Evolutionary conservation across 257 asterid species (phyloP), one percentile per base, ranked within the genome.

Genomic region (Linderniella brevidens): DNA sequence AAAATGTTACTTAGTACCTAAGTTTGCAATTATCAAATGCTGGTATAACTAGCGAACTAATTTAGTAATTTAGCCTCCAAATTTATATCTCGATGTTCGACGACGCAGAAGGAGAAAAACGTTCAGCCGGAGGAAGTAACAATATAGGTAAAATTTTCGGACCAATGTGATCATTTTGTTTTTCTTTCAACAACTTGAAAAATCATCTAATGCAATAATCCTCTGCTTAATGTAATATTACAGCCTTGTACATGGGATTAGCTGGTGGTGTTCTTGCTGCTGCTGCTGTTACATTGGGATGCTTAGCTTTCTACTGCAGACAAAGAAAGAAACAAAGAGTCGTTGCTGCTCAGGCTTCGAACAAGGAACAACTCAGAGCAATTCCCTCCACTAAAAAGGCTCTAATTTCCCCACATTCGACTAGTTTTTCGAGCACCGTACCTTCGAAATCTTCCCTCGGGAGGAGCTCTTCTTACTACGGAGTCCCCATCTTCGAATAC

Each of bases 401-500:
- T 58, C 41, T 52, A 49, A 39, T 13, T 39, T 48, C 78, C 52
- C 11, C n/a, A 19, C 57, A 70, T 66, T 58, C 78, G 3, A 46
- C 45, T 18, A 17, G 43, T 46, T 70, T 68, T 67, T 54, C 82
- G 44, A 44, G 48, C 48, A 65, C 67, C 55, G 56, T 62, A 46
- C 64, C 79, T 58, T 20, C 58, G 67, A 70, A 71, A 13, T 68
- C 90, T 50, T 55, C 79, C 39, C 65, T 58, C 53, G 76, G 66
- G 32, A 55, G 63, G 43, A 44, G 53, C 0, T 59, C 68, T 5
- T 40, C 77, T 35, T 62, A 70, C 54, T 59, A 60, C 1, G 96
- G 94, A 16, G 90, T 69, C 52, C 84, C 71, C 42, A 58, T 82
- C 51, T 86, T 82, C 48, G 63, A 49, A 52, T 77, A 74, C 46